Conservation (phyloP, 805 yeast species). For the Candida chilensis region DNA sequence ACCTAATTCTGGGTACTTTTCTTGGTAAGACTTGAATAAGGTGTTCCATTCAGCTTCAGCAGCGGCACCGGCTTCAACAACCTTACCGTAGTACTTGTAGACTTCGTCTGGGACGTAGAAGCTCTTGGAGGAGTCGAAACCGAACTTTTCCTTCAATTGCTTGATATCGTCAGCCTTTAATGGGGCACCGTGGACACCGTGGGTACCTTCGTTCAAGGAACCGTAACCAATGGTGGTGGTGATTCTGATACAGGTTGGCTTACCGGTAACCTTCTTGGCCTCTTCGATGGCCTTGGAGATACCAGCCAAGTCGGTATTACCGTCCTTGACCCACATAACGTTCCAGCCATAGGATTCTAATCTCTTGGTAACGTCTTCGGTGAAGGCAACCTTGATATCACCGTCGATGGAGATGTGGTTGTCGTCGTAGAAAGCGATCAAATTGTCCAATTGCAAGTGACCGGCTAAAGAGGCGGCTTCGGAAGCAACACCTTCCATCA, state of each 20-base stretch:
- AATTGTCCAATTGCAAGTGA: slow-evolving; percentile 85
- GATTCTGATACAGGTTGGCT: slow-evolving; percentile 86
- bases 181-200: slow-evolving; percentile 94
- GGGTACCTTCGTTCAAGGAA: slow-evolving; percentile 76
- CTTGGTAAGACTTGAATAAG: slow-evolving; percentile 49
- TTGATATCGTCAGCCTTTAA: slow-evolving; percentile 86
- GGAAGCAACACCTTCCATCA: slow-evolving; percentile 95
- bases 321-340: slow-evolving; percentile 65
- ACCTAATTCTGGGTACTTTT: slow-evolving; percentile 70
- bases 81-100: slow-evolving; percentile 52
- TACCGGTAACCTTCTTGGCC: slow-evolving; percentile 69
- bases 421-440: slow-evolving; percentile 94
- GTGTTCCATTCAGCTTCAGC: slow-evolving; percentile 71
- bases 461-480: slow-evolving; percentile 96
- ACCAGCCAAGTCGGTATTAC: slow-evolving; percentile 69
- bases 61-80: slow-evolving; percentile 53
- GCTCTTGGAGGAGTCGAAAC: slow-evolving; percentile 78
- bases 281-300: slow-evolving; percentile 67
- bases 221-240: slow-evolving; percentile 94
- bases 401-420: slow-evolving; percentile 97
- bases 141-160: slow-evolving; percentile 76
- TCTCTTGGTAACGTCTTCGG: slow-evolving; percentile 83
- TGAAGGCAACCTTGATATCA: slow-evolving; percentile 79
- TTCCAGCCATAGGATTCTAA: slow-evolving; percentile 95
- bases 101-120: slow-evolving; percentile 83